phyloP scores from a whole-genome alignment of 441 rosid genomes.

The Hura crepitans region DNA sequence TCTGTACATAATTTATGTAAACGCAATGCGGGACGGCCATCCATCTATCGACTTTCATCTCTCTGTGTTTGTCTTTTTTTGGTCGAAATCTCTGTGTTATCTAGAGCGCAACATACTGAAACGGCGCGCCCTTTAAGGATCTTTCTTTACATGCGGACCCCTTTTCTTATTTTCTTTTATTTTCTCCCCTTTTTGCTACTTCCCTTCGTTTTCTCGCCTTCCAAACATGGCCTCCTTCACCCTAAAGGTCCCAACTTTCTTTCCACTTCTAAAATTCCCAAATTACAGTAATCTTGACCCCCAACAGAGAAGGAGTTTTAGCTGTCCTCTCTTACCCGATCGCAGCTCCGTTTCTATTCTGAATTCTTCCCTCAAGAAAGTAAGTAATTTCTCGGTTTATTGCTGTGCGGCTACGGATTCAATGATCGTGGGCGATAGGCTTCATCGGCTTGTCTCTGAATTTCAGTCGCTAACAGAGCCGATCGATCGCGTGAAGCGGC shows the following conservation, averaged over 20 bases:
- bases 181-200: not conserved
- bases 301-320: not conserved
- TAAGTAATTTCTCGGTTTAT: not conserved
- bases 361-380: not conserved
- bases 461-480: conserved; percentile 67
- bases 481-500: conserved; percentile 65
- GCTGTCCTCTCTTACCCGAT: not conserved
- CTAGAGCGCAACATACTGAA: too few species aligned
- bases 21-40: too few species aligned
- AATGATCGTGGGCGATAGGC: conserved; percentile 30
- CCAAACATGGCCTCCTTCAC: conserved; percentile 43
- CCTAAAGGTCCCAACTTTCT: not conserved
- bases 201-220: not conserved
- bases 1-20: too few species aligned
- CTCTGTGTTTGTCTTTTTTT: not conserved
- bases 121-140: conserved; percentile 25
- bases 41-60: not conserved
- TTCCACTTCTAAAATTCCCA: conserved; percentile 10
- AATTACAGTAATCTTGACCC: conserved; percentile 1
- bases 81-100: not conserved
- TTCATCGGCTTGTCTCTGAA: conserved; percentile 56
- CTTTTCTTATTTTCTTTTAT: not conserved
- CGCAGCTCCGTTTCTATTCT: not conserved
- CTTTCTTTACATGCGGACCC: conserved; percentile 9
- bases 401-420: conserved; percentile 10